Conservation (phyloP, 495 filamentous ascomycete species). For the Penicillium daleae region DNA sequence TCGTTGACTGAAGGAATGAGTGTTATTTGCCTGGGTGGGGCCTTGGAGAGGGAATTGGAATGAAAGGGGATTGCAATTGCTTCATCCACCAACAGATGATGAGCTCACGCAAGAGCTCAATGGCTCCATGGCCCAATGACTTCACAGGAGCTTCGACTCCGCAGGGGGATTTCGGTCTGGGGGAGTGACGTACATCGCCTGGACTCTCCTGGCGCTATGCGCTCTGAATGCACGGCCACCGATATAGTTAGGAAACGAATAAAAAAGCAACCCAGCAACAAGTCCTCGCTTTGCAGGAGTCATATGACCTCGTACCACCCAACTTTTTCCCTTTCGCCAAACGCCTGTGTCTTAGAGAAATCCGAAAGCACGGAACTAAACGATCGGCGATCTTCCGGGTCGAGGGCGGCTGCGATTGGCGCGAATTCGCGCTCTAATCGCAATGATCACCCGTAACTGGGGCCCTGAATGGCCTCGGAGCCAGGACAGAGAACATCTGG, state of each 20-base stretch:
- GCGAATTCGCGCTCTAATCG: slow-evolving; percentile 15
- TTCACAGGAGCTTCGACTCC: not conserved
- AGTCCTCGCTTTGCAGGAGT: slow-evolving; percentile 8
- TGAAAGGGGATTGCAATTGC: not conserved
- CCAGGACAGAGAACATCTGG: slow-evolving; percentile 22
- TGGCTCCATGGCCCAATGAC: not conserved
- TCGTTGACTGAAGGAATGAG: not conserved
- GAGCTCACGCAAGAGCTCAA: not conserved
- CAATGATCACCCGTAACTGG: slow-evolving; percentile 12
- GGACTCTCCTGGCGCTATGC: not conserved
- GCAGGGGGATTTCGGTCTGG: not conserved
- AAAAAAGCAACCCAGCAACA: slow-evolving; percentile 1
- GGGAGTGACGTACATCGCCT: slow-evolving; percentile 7
- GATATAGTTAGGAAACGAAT: not conserved
- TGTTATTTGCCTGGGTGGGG: not conserved
- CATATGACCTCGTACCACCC: slow-evolving; percentile 4
- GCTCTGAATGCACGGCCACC: slow-evolving; percentile 3
- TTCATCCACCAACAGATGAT: not conserved
- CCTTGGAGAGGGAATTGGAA: not conserved
- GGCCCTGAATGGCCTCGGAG: slow-evolving; percentile 10
- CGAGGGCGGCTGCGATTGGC: slow-evolving; percentile 13
- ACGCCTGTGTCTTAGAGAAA: not conserved
- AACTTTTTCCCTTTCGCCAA: not conserved
- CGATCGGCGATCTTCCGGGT: slow-evolving; percentile 4
- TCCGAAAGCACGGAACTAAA: not conserved